Conservation (phyloP, 768 basidiomycete genomes). For the Terana coerulea region DNA sequence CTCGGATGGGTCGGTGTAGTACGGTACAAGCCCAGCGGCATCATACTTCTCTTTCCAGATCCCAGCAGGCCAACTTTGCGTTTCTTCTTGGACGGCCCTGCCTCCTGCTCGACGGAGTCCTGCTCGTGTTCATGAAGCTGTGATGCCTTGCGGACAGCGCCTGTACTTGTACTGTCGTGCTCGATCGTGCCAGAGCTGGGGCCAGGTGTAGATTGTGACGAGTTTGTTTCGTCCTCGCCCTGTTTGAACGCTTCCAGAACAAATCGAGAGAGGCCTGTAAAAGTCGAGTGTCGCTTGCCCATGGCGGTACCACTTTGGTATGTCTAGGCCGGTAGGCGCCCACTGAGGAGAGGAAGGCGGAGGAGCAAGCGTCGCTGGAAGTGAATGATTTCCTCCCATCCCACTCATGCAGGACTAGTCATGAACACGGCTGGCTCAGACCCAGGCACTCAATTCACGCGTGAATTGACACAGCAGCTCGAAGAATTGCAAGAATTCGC, state of each 20-base stretch:
- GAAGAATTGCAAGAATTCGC: not conserved
- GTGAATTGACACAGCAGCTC: not conserved
- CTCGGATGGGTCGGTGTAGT: constrained; percentile 57
- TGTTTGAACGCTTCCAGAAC: constrained; percentile 7
- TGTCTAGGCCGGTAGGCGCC: not conserved
- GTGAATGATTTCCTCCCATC: not conserved
- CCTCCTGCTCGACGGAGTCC: not conserved
- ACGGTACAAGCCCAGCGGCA: constrained; percentile 69
- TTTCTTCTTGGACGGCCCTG: constrained; percentile 32
- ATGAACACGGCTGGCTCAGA: not conserved
- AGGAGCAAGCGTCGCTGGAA: not conserved
- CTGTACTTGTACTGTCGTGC: too few relatives aligned
- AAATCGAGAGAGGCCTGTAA: constrained; percentile 12
- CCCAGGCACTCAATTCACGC: not conserved
- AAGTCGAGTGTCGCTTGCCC: constrained; percentile 11
- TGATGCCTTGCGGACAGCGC: not conserved
- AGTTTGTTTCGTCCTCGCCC: not conserved
- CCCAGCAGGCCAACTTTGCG: constrained; percentile 23
- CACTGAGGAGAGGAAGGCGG: not conserved
- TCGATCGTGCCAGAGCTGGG: too few relatives aligned
- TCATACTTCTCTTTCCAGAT: constrained; percentile 48
- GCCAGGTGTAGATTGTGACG: too few relatives aligned
- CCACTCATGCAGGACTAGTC: constrained; percentile 1
- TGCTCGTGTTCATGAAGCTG: not conserved
- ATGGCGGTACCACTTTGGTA: not conserved